Base-by-base conservation (phyloP, 352 stramenopile genomes). In the Globisporangium heterothallicum region DNA sequence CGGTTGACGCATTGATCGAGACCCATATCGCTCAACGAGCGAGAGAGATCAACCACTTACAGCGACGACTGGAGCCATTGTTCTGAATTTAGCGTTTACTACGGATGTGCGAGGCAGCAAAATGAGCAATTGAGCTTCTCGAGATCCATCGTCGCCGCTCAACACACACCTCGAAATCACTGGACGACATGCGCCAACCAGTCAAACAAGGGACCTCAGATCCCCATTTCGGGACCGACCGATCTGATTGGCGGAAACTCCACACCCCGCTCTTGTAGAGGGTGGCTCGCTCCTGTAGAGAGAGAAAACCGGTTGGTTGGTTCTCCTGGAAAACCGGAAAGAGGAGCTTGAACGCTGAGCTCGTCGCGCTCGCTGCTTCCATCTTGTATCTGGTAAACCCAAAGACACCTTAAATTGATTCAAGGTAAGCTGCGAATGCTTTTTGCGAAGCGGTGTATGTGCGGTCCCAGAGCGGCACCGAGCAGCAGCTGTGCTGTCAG, bases 361-460 rank as follows among this genome's bases (percentile, higher is more conserved):
- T 16, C 38, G n/a, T n/a, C n/a, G 25, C 14, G 21, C 32, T 50
- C 53, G 65, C 45, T 59, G 42, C 55, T 30, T 47, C 58, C 74
- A 90, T 92, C 84, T 94, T 94, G 84, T 92, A 88, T 94, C 84
- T 84, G 84, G 84, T 85, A 69, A 77, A 81, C 68, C 78, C 69
- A 70, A 85, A 87, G 66, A 82, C 80, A 77, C 84, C 82, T 94
- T 92, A 92, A 94, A 92, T 62, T 89, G 84, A 94, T 94, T 92
- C 84, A 94, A 94, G 84, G 82, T 92, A 63, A 38, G 66, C 27
- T 22, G 30, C 26, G 27, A 14, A n/a, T 14, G 14, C 10, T 12
- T 16, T 16, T 34, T 58, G 13, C 40, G n/a, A n/a, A n/a, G n/a
- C n/a, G n/a, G 19, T 46, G 3, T 51, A 16, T 49, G 13, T 49